Base-by-base conservation (phyloP, 192 early-diverging fungal species). In the Rhizophagus clarus region DNA sequence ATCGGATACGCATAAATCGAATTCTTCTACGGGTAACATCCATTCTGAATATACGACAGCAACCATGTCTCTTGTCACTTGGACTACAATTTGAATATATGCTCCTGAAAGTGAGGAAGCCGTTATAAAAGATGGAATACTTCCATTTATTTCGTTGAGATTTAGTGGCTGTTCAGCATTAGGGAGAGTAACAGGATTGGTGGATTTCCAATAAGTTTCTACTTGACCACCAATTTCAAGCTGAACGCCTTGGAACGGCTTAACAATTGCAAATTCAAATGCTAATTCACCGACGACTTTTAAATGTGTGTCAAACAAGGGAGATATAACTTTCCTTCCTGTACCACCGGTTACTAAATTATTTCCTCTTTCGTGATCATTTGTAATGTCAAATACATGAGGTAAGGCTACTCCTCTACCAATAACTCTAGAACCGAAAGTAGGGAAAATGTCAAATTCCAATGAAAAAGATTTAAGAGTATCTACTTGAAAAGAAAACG, bases 141-240 rank as follows among this genome's bases (percentile, higher is more conserved):
- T 75, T 15, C 72, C 47, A 24, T 17, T 81, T 20, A 61, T 79
- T 14, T 79, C 70, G 24, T 34, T 80, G 1, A 49, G 29, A 51
- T 70, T 37, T 14, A 37, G 67, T 14, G 28, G 74, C 80, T 76
- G 80, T 75, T 74, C 68, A 82, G 66, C n/a, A 70, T 81, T 68
- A 78, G 86, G 15, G 80, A 80, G 34, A 60, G 69, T 29, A 63
- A 91, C 81, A 24, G 95, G 92, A 80, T 95, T 94, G 12, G 96
- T 97, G 7, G 96, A 94, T 88, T 98, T 99, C 98, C 98, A 99
- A 84, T 99, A 99, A 0, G 98, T 99, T 81, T 97, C 97, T 26
- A 98, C 94, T 51, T 93, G 93, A 26, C 98, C 98, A 24, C 96
- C 98, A 82, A 98, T 97, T 84, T 94, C 93, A 78, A 99, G 86